Base-by-base conservation (phyloP, 257 asterid species). In the Solanum piurae region DNA sequence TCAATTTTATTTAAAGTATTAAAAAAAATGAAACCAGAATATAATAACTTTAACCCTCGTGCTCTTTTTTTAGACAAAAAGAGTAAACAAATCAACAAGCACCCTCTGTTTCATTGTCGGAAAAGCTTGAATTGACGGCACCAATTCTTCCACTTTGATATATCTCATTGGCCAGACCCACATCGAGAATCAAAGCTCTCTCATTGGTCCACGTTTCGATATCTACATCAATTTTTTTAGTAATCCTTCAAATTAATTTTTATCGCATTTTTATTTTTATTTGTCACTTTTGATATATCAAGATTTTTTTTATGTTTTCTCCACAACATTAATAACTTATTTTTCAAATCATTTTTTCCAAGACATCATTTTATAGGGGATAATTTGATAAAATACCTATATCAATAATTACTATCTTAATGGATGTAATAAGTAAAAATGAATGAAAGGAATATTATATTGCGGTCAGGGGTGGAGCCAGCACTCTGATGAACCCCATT, bases 181-280 rank as follows among this genome's bases (percentile, higher is more conserved):
- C 88, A 86, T 91, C 92, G 20, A 20, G 20, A 27, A 29, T 23
- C 64, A 25, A 5, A 89, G 49, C 90, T 21, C 36, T 87, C 62
- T 1, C 33, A 46, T 86, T 94, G 96, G 95, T 88, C 94, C 98
- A 95, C 88, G 90, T 93, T 52, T 52, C 92, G 46, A n/a, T 58
- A 42, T 69, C 13, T 42, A 89, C 90, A 52, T 74, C 79, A 52
- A 88, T 0, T 9, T 8, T 23, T 23, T 9, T 4, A 18, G 10
- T 6, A n/a, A 23, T 62, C 71, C 71, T 23, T 14, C 3, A 7
- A 7, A 8, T 58, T 20, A 58, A 58, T 58, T 58, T 55, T 55
- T 55, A 6, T 6, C 1, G 10, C 62, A 55, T 55, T 55, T 55
- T 55, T 1, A 7, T 2, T 55, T 55, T 55, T 55, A 55, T 6